A percentile compares a stretch with the other conserved stretches of the same genome.
Evolutionary conservation across 2,329 filamentous ascomycete species (phyloP).

Genomic region (Blastomyces percursus): DNA sequence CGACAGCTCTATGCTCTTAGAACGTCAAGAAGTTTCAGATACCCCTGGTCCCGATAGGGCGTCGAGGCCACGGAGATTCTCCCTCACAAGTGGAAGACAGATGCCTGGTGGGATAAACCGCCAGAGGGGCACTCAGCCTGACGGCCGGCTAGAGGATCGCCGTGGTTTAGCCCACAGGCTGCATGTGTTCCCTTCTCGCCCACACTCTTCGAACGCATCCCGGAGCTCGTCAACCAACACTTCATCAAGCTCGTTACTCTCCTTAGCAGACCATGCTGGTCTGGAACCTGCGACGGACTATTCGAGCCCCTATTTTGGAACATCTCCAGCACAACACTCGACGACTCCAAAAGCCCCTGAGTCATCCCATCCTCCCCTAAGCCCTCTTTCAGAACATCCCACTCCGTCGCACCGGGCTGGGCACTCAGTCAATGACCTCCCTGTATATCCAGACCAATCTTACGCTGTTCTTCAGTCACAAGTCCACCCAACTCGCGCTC

Average conservation of each 20-base stretch:
- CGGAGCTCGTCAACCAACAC: constrained; percentile 29
- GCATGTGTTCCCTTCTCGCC: constrained; percentile 13
- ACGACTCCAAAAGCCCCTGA: constrained; percentile 7
- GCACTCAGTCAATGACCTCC: constrained; percentile 24
- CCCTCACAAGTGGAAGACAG: constrained; percentile 11
- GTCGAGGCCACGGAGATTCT: constrained; percentile 8
- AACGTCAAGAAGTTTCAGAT: constrained; percentile 2
- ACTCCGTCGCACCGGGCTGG: constrained; percentile 14
- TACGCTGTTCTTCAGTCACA: constrained; percentile 38
- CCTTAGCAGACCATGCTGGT: constrained; percentile 11
- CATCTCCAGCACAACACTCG: constrained; percentile 9
- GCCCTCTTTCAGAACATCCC: constrained; percentile 13
- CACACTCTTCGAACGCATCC: constrained; percentile 28
- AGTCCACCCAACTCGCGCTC: constrained; percentile 30
- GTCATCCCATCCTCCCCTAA: constrained; percentile 11
- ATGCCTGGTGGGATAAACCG: constrained; percentile 9
- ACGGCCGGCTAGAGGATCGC: constrained; percentile 13
- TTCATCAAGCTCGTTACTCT: constrained; percentile 32
- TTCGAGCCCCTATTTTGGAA: constrained; percentile 3
- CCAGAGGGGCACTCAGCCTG: constrained; percentile 12
- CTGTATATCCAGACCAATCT: constrained; percentile 40
- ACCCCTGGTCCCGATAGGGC: constrained; percentile 1
- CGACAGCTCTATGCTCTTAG: not conserved
- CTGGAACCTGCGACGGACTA: constrained; percentile 21
- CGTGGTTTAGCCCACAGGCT: constrained; percentile 13